Conservation (phyloP, 495 filamentous ascomycete species). For the Xylaria cubensis region DNA sequence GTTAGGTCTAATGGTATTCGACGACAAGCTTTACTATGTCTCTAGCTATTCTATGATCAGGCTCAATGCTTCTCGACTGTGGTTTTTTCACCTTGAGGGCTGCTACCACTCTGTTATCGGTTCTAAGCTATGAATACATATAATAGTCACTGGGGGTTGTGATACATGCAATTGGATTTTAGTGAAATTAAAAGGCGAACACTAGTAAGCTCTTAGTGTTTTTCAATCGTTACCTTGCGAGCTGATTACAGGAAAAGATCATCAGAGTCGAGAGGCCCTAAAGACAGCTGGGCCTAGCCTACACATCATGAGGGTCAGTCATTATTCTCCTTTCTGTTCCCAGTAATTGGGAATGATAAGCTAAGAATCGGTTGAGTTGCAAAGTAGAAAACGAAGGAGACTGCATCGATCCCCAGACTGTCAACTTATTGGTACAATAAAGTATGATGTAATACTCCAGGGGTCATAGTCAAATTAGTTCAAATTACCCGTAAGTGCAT, state of each 20-base stretch:
- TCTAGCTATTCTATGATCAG: neutral
- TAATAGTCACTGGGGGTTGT: no score
- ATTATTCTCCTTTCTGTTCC: neutral
- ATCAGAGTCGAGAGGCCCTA: no score
- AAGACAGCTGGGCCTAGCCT: no score
- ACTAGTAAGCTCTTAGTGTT: no score
- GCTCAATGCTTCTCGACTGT: no score
- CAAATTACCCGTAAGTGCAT: neutral
- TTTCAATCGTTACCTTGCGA: no score
- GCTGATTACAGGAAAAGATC: no score
- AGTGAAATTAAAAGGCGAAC: no score
- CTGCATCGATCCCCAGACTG: neutral
- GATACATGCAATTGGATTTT: no score
- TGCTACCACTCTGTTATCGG: no score
- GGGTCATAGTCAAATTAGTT: neutral
- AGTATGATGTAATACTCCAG: neutral
- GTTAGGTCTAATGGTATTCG: neutral
- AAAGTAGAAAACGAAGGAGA: neutral
- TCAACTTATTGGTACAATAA: neutral
- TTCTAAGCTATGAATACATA: no score
- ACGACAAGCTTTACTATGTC: neutral
- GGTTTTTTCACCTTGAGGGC: no score
- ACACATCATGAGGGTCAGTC: neutral
- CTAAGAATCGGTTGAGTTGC: neutral
- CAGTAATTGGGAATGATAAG: neutral